Evolutionary conservation across 2,329 filamentous ascomycete species (phyloP), one percentile per base, ranked within the genome.

Genomic region (Sphaerulina populicola): DNA sequence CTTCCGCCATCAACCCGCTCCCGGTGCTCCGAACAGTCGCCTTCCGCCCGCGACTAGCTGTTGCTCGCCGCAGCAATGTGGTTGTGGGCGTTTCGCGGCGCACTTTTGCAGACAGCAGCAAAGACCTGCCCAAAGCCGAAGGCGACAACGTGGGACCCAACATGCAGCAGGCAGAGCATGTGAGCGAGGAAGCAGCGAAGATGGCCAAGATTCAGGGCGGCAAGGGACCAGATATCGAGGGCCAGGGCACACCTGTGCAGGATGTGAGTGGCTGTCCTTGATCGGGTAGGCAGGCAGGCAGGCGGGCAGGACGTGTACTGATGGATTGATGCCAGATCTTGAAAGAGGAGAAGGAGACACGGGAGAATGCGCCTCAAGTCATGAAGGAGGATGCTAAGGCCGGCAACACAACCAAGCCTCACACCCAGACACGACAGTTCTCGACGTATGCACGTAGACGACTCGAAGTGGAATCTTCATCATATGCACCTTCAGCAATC

Each of bases 171-270:
- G 68, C 81, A 47, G 77, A 78, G 38, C 75, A 81, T 69, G 78
- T 84, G 29, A 82, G 77, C 56, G 79, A 85, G 63, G 82, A 86
- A 66, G 81, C 81, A 30, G 77, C 77, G 36, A 76, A 78, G 59
- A 75, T 78, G 57, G 76, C 75, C 23, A 74, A 79, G 61, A 77
- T 80, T 23, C 79, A 73, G 61, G 78, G 80, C 48, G 69, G 74
- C 48, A 67, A 74, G 49, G 74, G 77, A 23, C 83, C 82, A 15
- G 82, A 86, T 62, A 62, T 85, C 33, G 74, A 77, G 44, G 59
- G 59, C 3, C 80, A 84, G 64, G 82, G 82, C 12, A 82, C 82
- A 44, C 81, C 81, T 6, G 75, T 86, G 57, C 75, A 81, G 65
- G 82, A 86, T 70, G 82, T 84, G 63, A 59, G 72, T 62, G 35